Percentiles rank a stretch among this genome's conserved stretches.
Evolutionary conservation across 225 moss, liverwort and hornwort species (phyloP).

Genomic region (Rhytidiadelphus loreus): DNA sequence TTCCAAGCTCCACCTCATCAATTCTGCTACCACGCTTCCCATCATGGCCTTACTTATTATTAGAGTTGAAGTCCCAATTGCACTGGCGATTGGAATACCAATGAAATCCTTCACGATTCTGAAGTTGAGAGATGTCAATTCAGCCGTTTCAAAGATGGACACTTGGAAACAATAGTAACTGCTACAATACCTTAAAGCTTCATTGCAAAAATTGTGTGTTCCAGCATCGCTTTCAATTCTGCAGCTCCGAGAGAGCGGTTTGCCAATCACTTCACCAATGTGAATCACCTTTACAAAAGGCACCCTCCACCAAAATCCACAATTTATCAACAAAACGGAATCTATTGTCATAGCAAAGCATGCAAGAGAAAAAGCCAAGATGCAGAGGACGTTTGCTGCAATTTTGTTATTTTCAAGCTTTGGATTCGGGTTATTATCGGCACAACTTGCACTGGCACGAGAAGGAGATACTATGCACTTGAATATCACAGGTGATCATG

Average conservation of each 20-base stretch:
- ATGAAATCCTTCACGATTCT: background rate
- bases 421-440: background rate
- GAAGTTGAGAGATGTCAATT: background rate
- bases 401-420: background rate
- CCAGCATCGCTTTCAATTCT: background rate
- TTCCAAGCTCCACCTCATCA: background rate
- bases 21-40: background rate
- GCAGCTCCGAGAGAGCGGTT: background rate
- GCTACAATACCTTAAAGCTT: background rate
- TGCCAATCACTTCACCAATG: background rate
- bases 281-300: background rate
- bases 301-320: background rate
- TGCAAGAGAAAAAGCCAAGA: background rate
- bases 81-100: background rate
- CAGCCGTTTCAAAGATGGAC: too few relatives aligned
- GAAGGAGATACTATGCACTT: background rate
- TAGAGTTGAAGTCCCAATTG: background rate
- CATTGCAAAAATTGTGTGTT: background rate
- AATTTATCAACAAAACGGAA: background rate
- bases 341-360: background rate
- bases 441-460: background rate
- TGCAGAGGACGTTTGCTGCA: background rate
- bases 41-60: background rate
- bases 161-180: background rate
- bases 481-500: background rate